Conservation (phyloP, 495 filamentous ascomycete species). For the Neurospora sp. region DNA sequence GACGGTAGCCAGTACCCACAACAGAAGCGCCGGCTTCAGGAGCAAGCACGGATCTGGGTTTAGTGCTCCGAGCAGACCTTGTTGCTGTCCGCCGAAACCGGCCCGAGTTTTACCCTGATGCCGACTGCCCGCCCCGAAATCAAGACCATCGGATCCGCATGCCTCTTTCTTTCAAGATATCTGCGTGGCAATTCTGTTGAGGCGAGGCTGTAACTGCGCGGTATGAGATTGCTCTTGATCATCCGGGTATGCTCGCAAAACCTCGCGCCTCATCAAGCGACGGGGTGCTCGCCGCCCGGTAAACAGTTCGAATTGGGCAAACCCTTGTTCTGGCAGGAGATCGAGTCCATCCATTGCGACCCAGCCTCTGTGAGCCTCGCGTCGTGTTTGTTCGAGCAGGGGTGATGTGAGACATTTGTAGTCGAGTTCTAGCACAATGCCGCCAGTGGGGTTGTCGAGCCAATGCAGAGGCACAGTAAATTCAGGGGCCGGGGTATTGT, state of each 20-base stretch:
- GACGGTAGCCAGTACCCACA: neutral
- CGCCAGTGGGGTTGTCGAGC: slow-evolving; percentile 60
- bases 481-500: slow-evolving; percentile 48
- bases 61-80: neutral
- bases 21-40: neutral
- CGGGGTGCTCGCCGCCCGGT: slow-evolving; percentile 62
- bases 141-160: neutral
- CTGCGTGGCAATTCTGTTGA: slow-evolving; percentile 21
- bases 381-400: slow-evolving; percentile 51
- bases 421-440: slow-evolving; percentile 60
- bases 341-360: slow-evolving; percentile 63
- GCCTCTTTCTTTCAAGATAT: neutral
- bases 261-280: slow-evolving; percentile 56
- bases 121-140: neutral
- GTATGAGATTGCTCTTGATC: slow-evolving; percentile 21
- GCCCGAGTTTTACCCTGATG: neutral
- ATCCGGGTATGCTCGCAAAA: slow-evolving; percentile 40
- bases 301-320: slow-evolving; percentile 69
- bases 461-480: slow-evolving; percentile 59
- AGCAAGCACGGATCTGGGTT: neutral
- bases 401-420: slow-evolving; percentile 60
- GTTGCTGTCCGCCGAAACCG: neutral
- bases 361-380: slow-evolving; percentile 53
- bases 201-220: slow-evolving; percentile 19
- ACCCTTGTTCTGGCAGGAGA: slow-evolving; percentile 64